Evolutionary conservation across 2,329 filamentous ascomycete genomes (phyloP), one percentile per base, ranked within the genome.

Genomic region (Thielaviopsis euricoi): DNA sequence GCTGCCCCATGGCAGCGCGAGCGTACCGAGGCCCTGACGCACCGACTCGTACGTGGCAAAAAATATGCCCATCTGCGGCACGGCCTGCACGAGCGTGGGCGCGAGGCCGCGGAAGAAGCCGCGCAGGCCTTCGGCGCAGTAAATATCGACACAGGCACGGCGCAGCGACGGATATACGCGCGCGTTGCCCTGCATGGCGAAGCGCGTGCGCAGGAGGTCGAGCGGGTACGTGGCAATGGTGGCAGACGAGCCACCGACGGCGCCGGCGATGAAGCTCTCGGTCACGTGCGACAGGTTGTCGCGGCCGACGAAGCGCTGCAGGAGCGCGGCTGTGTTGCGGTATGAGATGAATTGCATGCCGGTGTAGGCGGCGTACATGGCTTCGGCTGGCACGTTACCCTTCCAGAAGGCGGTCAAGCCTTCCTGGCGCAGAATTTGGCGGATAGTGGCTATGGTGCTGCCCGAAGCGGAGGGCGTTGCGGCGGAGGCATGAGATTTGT

Each of bases 11-110:
- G 83, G 84, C 63, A 87, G 68, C 10, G 78, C 68, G 19, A 82
- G 64, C 6, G 67, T 66, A 6, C 74, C 73, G 52, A 91, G 69
- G 0, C 77, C 79, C 6, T 80, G 67, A 6, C 87, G 77, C 55
- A 95, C 72, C 10, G 78, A 76, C 70, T 98, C 93, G 72, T 97
- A 98, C 48, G 82, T 79, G 37, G 87, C 80, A 71, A 98, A 98
- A 74, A 98, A 97, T 2, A 95, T 76, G 15, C 93, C 93, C 93
- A 98, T 98, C 69, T 91, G 95, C 1, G 93, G 93, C 10, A 95
- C 81, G 53, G 97, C 93, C 73, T 96, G 90, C 25, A 77, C 85
- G 22, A 97, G 74, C 0, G 85, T 89, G 1, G 91, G 90, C 1
- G 79, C 79, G 37, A 95, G 74, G 3, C 93, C 93, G 53, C 89